Base-by-base conservation (phyloP, 2,329 filamentous ascomycete species). In the Pseudogymnoascus sp. region DNA sequence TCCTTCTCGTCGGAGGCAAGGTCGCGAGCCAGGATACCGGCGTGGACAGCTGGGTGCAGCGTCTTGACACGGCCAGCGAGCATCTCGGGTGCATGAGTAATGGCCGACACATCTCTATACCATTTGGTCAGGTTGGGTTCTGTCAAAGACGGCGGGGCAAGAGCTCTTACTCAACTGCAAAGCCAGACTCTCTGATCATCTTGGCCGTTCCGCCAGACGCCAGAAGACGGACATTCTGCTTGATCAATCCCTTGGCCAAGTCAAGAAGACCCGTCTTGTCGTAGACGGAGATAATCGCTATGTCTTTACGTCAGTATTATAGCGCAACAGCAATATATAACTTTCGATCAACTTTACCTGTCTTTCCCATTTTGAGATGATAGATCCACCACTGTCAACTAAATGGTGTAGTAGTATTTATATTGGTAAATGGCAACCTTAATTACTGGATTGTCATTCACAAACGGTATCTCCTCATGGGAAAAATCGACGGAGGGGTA, bases 51-150 rank as follows among this genome's bases (percentile, higher is more conserved):
- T 47, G 94, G 93, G 78, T 97, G 93, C 59, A 97, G 89, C 63
- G 94, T 97, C 88, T 99, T 97, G 77, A 92, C 89, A 72, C 89
- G 83, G 68, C 92, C 92, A 69, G 87, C 89, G 60, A 97, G 87
- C 91, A 99, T 97, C 80, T 99, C 94, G 63, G 94, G 94, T 11
- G 94, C 92, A 74, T 91, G 88, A 60, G 94, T 99, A 77, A 99
- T 97, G 76, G 92, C 92, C 61, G 93, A 97, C 71, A 99, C 90
- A 80, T 99, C 94, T 79, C 91, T 95, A 69, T n/a, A 62, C 33
- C 44, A 63, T 60, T 35, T 16, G 61, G 42, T 42, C 37, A 40
- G 31, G 44, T 23, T n/a, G 37, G 6, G 11, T 53, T 38, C 5
- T 21, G 7, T 4, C 21, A 7, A 6, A 16, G 42, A 28, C 12